These are phyloP conservation scores for Climacium dendroides DNA, from an alignment of 225 moss, liverwort and hornwort genomes.

Conservation along the genomic window DNA sequence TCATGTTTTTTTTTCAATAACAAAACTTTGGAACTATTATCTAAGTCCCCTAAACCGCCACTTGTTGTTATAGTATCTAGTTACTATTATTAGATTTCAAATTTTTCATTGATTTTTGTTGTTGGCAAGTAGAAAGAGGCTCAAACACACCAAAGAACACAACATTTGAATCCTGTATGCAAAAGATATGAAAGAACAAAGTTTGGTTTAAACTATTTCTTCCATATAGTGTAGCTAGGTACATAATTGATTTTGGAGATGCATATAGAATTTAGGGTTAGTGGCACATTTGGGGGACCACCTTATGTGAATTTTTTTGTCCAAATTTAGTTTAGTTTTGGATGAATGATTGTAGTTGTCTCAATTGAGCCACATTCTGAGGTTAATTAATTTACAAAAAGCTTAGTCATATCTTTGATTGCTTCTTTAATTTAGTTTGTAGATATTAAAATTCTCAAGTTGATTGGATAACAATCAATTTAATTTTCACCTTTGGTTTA, in stretches of 20 bases:
- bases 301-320: neutral
- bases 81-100: neutral
- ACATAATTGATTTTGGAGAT: neutral
- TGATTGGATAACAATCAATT: neutral
- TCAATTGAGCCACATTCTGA: neutral
- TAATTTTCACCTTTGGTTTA: neutral
- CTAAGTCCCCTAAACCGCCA: too few species aligned
- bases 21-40: too few species aligned
- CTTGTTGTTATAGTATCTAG: neutral
- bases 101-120: neutral
- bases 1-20: too few species aligned
- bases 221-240: rapidly evolving
- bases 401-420: neutral
- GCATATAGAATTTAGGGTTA: neutral
- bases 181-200: neutral
- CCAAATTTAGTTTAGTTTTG: neutral
- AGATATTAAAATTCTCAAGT: neutral
- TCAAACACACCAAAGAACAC: rapidly evolving
- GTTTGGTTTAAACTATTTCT: neutral
- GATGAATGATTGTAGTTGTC: rapidly evolving
- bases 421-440: neutral
- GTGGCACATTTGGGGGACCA: rapidly evolving
- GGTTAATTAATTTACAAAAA: too few species aligned
- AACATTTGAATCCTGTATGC: rapidly evolving
- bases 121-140: neutral